These are phyloP conservation scores for Theileria parva DNA, from an alignment of 169 alveolate genomes.

Conservation along the genomic window DNA sequence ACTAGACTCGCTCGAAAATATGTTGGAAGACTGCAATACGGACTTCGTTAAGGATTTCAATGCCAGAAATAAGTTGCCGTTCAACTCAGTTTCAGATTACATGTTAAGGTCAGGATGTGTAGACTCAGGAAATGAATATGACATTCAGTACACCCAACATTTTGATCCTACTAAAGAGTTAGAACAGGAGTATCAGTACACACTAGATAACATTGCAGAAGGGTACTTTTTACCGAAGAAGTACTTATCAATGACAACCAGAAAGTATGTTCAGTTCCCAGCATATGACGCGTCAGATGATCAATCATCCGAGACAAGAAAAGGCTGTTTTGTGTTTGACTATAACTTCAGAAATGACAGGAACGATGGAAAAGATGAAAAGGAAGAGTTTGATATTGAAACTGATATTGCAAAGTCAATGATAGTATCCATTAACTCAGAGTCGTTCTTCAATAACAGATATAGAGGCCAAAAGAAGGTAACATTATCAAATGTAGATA, in stretches of 20 bases:
- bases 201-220: constrained; percentile 57
- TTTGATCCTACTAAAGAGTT: constrained; percentile 27
- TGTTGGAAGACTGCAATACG: constrained; percentile 56
- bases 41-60: constrained; percentile 32
- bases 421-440: constrained; percentile 25
- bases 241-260: constrained; percentile 34
- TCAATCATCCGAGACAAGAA: not conserved
- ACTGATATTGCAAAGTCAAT: constrained; percentile 14
- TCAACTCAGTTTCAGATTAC: constrained; percentile 27
- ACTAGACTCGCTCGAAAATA: constrained; percentile 38
- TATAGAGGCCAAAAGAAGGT: constrained; percentile 6
- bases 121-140: constrained; percentile 34
- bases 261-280: constrained; percentile 47
- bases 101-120: constrained; percentile 41
- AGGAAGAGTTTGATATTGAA: not conserved
- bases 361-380: not conserved
- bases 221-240: constrained; percentile 63
- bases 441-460: constrained; percentile 19
- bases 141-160: constrained; percentile 51
- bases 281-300: not conserved
- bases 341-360: not conserved
- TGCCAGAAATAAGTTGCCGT: constrained; percentile 14
- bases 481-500: constrained; percentile 27
- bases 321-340: constrained; percentile 53
- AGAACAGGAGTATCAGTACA: constrained; percentile 26